Evolutionary conservation across 192 early-diverging fungal genomes (phyloP).

Genomic region (Coemansia sp.): DNA sequence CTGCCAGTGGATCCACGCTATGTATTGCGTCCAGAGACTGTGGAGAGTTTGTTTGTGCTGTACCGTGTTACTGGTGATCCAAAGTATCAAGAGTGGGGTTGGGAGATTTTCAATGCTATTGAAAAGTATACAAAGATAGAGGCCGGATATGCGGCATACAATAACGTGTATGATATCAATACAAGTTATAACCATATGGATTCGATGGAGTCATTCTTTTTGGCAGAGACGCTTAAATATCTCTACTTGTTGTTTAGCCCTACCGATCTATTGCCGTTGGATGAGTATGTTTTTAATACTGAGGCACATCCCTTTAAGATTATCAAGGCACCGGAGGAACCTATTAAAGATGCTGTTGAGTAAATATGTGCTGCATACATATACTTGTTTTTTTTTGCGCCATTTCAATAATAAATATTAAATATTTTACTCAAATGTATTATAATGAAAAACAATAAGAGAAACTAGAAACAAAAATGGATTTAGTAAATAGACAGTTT

Average conservation of each 20-base stretch:
- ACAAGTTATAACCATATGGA: conserved; percentile 3
- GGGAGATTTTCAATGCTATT: conserved; percentile 84
- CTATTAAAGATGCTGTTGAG: not conserved
- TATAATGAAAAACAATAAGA: too few relatives aligned
- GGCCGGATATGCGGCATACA: conserved; percentile 58
- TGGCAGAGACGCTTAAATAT: conserved; percentile 96
- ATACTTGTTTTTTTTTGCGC: too few relatives aligned
- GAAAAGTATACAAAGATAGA: conserved; percentile 70
- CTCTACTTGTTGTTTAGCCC: conserved; percentile 84
- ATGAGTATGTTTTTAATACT: conserved; percentile 90
- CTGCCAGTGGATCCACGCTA: conserved; percentile 19
- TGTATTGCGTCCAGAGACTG: conserved; percentile 81
- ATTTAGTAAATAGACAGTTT: too few relatives aligned
- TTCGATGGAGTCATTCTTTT: conserved; percentile 77
- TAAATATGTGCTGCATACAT: too few relatives aligned
- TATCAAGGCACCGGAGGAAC: conserved; percentile 5
- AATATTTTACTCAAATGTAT: too few relatives aligned
- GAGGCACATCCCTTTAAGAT: conserved; percentile 84
- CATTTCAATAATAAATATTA: too few relatives aligned
- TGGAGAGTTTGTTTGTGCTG: conserved; percentile 84
- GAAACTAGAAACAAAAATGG: too few relatives aligned
- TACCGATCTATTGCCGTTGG: conserved; percentile 60
- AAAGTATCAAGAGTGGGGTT: conserved; percentile 74
- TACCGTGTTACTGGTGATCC: conserved; percentile 79
- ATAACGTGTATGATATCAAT: conserved; percentile 7